phyloP scores from a whole-genome alignment of 495 filamentous ascomycete species.

The Schizothecium vesticola region DNA sequence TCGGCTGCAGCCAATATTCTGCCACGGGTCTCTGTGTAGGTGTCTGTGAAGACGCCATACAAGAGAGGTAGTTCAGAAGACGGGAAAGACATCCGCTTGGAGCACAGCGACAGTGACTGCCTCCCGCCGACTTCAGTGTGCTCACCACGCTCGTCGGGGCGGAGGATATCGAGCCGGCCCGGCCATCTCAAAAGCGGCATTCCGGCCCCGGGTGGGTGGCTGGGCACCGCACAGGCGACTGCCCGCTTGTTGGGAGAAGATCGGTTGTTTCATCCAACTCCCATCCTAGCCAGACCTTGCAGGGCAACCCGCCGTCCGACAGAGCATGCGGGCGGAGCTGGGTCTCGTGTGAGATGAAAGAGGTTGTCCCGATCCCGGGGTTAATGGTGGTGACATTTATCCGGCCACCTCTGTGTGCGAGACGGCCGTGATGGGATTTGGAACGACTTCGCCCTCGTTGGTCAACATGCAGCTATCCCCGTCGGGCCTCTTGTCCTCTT shows the following conservation, averaged over 20 bases:
- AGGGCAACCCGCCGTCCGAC: not conserved
- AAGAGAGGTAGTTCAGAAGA: not conserved
- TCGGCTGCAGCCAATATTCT: slow-evolving; percentile 9
- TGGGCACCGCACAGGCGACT: not conserved
- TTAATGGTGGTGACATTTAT: slow-evolving; percentile 15
- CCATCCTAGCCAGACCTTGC: not conserved
- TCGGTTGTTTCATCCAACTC: not conserved
- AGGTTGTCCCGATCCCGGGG: not conserved
- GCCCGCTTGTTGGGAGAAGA: not conserved
- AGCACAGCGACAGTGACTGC: not conserved
- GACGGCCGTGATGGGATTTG: slow-evolving; percentile 19
- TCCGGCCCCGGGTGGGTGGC: not conserved
- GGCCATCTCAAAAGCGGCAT: not conserved
- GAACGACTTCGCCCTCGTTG: slow-evolving; percentile 14
- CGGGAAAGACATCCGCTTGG: not conserved
- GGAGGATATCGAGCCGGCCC: not conserved
- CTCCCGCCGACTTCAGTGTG: not conserved
- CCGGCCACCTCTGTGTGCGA: slow-evolving; percentile 15
- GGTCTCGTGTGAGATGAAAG: not conserved
- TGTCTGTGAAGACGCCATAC: slow-evolving; percentile 1
- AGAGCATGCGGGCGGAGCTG: not conserved
- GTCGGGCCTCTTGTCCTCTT: not conserved
- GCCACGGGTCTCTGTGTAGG: slow-evolving; percentile 5
- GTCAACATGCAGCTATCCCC: slow-evolving; percentile 2
- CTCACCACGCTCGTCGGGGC: not conserved